phyloP scores from a whole-genome alignment of 306 rosid genomes.

The Pyrus betulifolia region DNA sequence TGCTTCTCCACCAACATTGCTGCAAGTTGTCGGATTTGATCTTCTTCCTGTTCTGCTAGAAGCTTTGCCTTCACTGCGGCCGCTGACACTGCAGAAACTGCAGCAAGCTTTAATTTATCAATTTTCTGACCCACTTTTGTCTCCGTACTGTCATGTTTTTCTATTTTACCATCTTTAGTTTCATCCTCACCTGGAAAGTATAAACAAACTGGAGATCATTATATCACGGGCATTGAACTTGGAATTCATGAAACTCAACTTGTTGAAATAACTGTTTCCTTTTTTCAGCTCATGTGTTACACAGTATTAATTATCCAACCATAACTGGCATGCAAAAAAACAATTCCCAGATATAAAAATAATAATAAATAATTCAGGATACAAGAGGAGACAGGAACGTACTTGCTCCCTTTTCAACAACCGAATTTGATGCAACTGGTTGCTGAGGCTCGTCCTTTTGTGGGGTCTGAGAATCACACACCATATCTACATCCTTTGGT shows the following conservation, averaged over 20 bases:
- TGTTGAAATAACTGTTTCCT: neutral
- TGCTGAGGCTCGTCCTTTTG: slow-evolving; percentile 30
- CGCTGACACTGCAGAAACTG: slow-evolving; percentile 71
- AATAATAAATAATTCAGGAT: neutral
- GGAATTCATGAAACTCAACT: neutral
- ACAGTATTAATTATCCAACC: neutral
- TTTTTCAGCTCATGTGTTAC: neutral
- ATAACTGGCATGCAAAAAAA: neutral
- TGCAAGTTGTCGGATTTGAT: slow-evolving; percentile 67
- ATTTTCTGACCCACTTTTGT: slow-evolving; percentile 33
- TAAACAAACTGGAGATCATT: neutral
- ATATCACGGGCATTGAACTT: neutral
- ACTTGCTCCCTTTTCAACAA: slow-evolving; percentile 35
- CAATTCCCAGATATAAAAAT: neutral
- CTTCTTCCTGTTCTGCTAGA: slow-evolving; percentile 84
- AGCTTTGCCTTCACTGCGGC: slow-evolving; percentile 84
- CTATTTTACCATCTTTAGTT: slow-evolving; percentile 31
- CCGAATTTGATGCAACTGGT: slow-evolving; percentile 32
- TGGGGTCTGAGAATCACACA: slow-evolving; percentile 29
- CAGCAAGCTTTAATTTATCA: slow-evolving; percentile 67
- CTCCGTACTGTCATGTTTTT: slow-evolving; percentile 19
- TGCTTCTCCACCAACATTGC: slow-evolving; percentile 70
- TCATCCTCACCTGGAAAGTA: slow-evolving; percentile 44
- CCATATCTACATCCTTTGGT: slow-evolving; percentile 40
- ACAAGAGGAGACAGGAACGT: slow-evolving; percentile 12